Base-by-base conservation (phyloP, 306 rosid species). In the Acacia crassicarpa region DNA sequence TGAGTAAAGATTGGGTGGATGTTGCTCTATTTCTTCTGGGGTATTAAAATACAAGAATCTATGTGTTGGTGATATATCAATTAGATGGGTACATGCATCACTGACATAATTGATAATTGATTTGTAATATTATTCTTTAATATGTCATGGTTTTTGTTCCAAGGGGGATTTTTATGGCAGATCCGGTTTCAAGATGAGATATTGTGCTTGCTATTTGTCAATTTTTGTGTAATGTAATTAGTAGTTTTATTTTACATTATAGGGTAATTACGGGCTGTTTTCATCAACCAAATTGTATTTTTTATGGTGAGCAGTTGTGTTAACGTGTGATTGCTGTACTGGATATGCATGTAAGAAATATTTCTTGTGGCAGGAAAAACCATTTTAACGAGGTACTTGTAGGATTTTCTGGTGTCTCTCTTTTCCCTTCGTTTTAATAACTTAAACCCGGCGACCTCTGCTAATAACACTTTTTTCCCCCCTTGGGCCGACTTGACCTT, bases 41-140 rank as follows among this genome's bases (percentile, higher is more conserved):
- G 79, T 69, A 77, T 76, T 84, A 58, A 76, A 75, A 70, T 81
- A 56, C 71, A 66, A 41, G 63, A 76, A 25, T 11, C 56, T 49
- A 8, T 63, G 67, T 78, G 25, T 43, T 25, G 12, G n/a, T 63
- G 72, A 46, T 56, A 72, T 54, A 66, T 30, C 8, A 41, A 84
- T 79, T 76, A 59, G 68, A 79, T 78, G 58, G 48, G 30, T 4
- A 67, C 79, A 68, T 61, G 67, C 75, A 5, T 62, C 20, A 70
- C 70, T 75, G 80, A 75, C 82, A 23, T 44, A 13, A 2, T 70
- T 44, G 40, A 32, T 76, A 82, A 38, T 82, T 82, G 81, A 84
- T 82, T 87, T 87, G 83, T 76, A 79, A 82, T 84, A 59, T 41
- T 58, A 84, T 87, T 85, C 80, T 82, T 81, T 87, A 33, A 40